Evolutionary conservation across 176 grass and related monocot species (phyloP), one percentile per base, ranked within the genome.

Genomic region (Eragrostis curvula): DNA sequence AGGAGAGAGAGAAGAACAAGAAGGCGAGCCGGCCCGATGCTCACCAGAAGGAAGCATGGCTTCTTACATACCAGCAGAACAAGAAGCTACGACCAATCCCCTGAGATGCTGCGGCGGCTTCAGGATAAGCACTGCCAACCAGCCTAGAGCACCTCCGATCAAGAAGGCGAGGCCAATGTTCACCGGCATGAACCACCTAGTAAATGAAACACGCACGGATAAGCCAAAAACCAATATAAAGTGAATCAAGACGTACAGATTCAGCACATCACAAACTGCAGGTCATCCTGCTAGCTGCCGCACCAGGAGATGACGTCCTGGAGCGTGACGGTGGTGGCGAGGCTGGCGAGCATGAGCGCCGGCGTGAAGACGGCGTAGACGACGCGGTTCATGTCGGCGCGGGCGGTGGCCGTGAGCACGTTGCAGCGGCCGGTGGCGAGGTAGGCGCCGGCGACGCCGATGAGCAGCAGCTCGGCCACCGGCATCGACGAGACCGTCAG

Each of bases 181-280:
- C 6, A 96, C 75, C 8, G 88, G 93, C 93, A 96, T 96, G 72
- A 92, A 96, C 93, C 93, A 96, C 93, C 91, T 93, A 36, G 32
- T 2, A 59, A 18, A 44, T 36, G 32, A 41, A 41, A 4, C 32
- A 36, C 4, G 32, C 32, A 36, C 2, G 32, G 32, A 36, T 36
- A 2, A 2, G 32, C 32, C 32, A 36, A 36, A 36, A 36, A 36
- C 2, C 2, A 36, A 36, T n/a, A n/a, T n/a, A 36, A 36, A 4
- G 32, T 36, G 3, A 36, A 36, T 36, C 32, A 36, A 36, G 32
- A 36, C 32, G 4, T 36, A 36, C 2, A 36, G 32, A 36, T 36
- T 36, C 32, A 36, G 32, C 32, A 36, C 3, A 4, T 36, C 32
- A 36, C 32, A 36, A 36, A 36, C n/a, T n/a, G n/a, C n/a, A n/a